Evolutionary conservation across 352 stramenopile genomes (phyloP), one percentile per base, ranked within the genome.

Genomic region (Aphanomyces stellatus): DNA sequence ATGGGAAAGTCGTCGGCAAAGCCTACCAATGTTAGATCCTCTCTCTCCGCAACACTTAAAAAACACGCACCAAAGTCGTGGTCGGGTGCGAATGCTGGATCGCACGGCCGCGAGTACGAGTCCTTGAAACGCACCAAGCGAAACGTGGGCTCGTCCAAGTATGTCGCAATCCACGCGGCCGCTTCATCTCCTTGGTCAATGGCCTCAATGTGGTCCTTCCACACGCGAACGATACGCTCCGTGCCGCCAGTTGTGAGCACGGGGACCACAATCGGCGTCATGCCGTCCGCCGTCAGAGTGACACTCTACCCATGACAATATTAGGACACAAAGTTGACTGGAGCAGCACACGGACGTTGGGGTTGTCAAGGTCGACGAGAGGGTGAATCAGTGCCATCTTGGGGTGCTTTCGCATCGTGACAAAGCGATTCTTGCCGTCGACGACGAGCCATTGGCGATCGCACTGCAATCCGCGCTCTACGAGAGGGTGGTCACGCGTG

Each of bases 1-100:
- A 91, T 88, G 3, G 87, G 85, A 53, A 87, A 96, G 0, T 71
- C 82, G 49, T 96, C 85, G 2, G 85, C 76, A 70, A 96, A 96
- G n/a, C 74, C 77, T 81, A 64, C 3, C 0, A 55, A 30, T 43
- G 17, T 43, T 17, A 53, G 25, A 3, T n/a, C 25, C 8, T 49
- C 11, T n/a, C n/a, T n/a, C n/a, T n/a, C n/a, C n/a, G 25, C 3
- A 13, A 40, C 15, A 3, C 15, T 15, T 22, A 40, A 6, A 19
- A 27, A 17, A 42, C 28, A 31, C 46, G 7, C 53, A 82, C 77
- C 76, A 8, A 76, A 82, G 6, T 86, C 63, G 43, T 87, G 72
- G 41, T 72, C 74, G 1, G 79, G 82, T 0, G 83, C 82, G 30
- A 88, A 91, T 31, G 85, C 86, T 10, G 76, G 61, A 43, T 83